Conservation (phyloP, 1,139 yeast genomes). For the Ogataea hybrid region DNA sequence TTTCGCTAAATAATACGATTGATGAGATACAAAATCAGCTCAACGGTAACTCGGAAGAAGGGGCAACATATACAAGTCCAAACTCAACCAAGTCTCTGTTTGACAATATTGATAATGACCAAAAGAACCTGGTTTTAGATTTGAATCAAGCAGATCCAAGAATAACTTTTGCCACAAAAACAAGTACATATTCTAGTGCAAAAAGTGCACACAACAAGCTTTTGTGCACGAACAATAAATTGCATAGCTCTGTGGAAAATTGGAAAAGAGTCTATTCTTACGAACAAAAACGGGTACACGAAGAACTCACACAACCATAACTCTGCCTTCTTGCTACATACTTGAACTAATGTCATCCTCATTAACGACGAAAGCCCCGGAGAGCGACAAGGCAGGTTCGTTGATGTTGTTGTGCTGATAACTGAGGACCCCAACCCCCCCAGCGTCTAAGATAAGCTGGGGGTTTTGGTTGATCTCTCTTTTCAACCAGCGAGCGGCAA, state of each 20-base stretch:
- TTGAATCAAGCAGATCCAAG: too few species aligned
- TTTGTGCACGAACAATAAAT: too few species aligned
- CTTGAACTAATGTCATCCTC: constrained; percentile 42
- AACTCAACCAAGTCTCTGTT: too few species aligned
- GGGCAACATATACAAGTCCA: too few species aligned
- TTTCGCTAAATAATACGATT: constrained; percentile 31
- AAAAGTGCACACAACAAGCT: too few species aligned
- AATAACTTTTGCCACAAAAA: too few species aligned
- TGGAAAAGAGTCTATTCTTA: constrained; percentile 1
- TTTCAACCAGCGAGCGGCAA: constrained; percentile 85
- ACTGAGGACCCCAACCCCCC: constrained; percentile 90
- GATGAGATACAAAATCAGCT: constrained; percentile 32
- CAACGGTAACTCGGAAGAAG: constrained; percentile 7
- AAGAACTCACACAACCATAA: neutral
- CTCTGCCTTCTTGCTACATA: neutral
- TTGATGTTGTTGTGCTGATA: constrained; percentile 81
- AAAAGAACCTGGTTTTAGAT: too few species aligned
- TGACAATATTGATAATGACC: too few species aligned
- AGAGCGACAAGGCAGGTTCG: constrained; percentile 82
- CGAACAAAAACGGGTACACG: constrained; percentile 3
- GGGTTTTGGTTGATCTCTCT: constrained; percentile 63
- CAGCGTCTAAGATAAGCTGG: constrained; percentile 83
- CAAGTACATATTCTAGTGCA: too few species aligned
- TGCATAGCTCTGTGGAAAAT: too few species aligned
- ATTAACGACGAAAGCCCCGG: constrained; percentile 78